A percentile compares a stretch with the other conserved stretches of the same genome.
Conservation (phyloP, 2,329 filamentous ascomycete genomes). For the Cladosporium phlei region DNA sequence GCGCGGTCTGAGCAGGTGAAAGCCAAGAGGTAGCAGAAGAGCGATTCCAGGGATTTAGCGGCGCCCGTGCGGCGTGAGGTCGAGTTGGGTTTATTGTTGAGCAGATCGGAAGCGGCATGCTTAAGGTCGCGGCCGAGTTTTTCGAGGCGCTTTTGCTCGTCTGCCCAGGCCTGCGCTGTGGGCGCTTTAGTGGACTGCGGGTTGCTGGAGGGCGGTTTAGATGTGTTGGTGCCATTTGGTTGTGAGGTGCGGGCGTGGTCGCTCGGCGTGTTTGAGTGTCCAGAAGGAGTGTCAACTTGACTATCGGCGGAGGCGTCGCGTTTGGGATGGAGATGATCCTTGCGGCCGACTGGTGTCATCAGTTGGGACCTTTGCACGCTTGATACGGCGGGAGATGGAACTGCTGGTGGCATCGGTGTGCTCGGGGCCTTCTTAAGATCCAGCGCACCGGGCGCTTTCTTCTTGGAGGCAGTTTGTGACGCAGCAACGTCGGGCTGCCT, state of each 20-base stretch:
- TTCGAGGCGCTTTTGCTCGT: conserved; percentile 38
- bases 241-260: conserved; percentile 14
- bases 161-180: conserved; percentile 30
- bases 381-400: conserved; percentile 7
- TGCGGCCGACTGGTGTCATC: conserved; percentile 24
- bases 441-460: conserved; percentile 4
- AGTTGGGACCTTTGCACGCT: conserved; percentile 23
- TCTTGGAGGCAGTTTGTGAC: conserved; percentile 8
- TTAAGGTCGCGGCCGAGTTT: conserved; percentile 43
- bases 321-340: conserved; percentile 25
- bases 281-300: conserved; percentile 21
- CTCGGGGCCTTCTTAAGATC: conserved; percentile 3
- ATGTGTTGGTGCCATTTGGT: conserved; percentile 15
- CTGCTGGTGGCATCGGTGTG: conserved; percentile 10
- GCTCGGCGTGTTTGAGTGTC: conserved; percentile 21
- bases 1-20: conserved; percentile 31
- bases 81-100: conserved; percentile 18
- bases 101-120: conserved; percentile 39
- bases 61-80: conserved; percentile 28
- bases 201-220: conserved; percentile 12
- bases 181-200: conserved; percentile 24
- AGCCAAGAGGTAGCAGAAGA: conserved; percentile 36
- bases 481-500: conserved; percentile 4
- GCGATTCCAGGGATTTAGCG: conserved; percentile 42
- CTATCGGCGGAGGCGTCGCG: conserved; percentile 21